phyloP scores from a whole-genome alignment of 352 stramenopile species.

The Phytophthora pisi region DNA sequence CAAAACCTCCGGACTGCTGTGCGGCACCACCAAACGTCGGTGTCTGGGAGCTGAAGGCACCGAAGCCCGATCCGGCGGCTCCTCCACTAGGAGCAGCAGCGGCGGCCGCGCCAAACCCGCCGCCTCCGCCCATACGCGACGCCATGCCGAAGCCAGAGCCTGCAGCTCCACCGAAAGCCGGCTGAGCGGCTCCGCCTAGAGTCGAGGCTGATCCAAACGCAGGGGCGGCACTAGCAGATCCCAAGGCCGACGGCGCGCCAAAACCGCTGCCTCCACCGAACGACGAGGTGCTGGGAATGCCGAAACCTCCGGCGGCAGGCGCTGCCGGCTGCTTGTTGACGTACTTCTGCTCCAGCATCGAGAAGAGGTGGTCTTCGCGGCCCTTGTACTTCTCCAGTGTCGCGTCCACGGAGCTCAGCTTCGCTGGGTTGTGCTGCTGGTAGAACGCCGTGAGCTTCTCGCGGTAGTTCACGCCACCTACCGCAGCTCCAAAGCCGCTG shows the following conservation, averaged over 20 bases:
- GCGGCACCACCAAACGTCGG: conserved; percentile 37
- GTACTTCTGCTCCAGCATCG: conserved; percentile 83
- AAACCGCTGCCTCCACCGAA: conserved; percentile 56
- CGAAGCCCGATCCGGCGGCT: conserved; percentile 47
- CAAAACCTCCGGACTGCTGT: conserved; percentile 41
- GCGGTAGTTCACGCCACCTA: conserved; percentile 48
- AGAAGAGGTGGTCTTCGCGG: conserved; percentile 68
- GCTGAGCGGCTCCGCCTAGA: conserved; percentile 40
- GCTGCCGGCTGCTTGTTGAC: conserved; percentile 39
- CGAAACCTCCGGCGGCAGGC: conserved; percentile 44
- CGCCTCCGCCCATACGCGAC: conserved; percentile 34
- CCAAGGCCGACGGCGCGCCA: conserved; percentile 55
- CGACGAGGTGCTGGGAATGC: conserved; percentile 37
- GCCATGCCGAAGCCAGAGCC: conserved; percentile 35
- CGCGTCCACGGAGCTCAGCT: conserved; percentile 68
- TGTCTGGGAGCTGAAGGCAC: conserved; percentile 45
- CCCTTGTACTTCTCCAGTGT: conserved; percentile 81
- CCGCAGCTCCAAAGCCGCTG: conserved; percentile 40
- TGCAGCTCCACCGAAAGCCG: conserved; percentile 38
- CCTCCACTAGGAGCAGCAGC: conserved; percentile 16
- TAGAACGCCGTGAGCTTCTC: conserved; percentile 72
- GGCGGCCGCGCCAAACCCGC: conserved; percentile 39
- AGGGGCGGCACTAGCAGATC: conserved; percentile 37
- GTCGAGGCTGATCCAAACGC: conserved; percentile 60
- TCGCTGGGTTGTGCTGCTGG: conserved; percentile 74